Percentiles rank a stretch among this genome's conserved stretches.
Conservation (phyloP, 1,284 basidiomycete species). For the Tilletia horrida region DNA sequence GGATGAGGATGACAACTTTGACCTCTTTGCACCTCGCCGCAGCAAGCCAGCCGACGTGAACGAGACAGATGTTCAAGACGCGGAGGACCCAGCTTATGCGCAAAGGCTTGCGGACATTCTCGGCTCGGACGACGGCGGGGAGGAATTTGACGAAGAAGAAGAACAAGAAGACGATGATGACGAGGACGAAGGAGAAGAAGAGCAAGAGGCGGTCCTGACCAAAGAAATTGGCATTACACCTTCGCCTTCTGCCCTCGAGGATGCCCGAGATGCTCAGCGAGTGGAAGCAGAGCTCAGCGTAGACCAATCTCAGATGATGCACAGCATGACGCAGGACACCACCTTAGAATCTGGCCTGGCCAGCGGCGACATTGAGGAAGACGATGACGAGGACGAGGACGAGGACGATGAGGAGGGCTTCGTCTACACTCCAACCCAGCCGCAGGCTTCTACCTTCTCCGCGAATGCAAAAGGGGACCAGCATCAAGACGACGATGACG, state of each 20-base stretch:
- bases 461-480: not conserved
- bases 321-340: constrained; percentile 56
- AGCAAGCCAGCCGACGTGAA: not conserved
- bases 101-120: constrained; percentile 8
- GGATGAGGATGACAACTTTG: not conserved
- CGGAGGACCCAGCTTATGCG: constrained; percentile 4
- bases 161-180: not conserved
- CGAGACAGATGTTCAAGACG: not conserved
- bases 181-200: not conserved
- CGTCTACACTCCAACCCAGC: constrained; percentile 3
- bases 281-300: constrained; percentile 29
- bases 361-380: constrained; percentile 69
- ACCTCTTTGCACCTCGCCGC: constrained; percentile 6
- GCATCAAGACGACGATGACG: constrained; percentile 52
- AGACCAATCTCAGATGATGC: no score
- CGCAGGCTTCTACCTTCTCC: no score
- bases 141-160: not conserved
- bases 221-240: not conserved
- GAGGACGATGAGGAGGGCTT: constrained; percentile 21
- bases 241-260: constrained; percentile 2
- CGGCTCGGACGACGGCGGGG: constrained; percentile 7
- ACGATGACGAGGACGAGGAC: constrained; percentile 58
- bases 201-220: not conserved
- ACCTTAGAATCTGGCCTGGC: constrained; percentile 63
- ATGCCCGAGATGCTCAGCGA: constrained; percentile 18